These are phyloP conservation scores for Hymenoscyphus repandus DNA, from an alignment of 2,329 filamentous ascomycete species.

Conservation along the genomic window DNA sequence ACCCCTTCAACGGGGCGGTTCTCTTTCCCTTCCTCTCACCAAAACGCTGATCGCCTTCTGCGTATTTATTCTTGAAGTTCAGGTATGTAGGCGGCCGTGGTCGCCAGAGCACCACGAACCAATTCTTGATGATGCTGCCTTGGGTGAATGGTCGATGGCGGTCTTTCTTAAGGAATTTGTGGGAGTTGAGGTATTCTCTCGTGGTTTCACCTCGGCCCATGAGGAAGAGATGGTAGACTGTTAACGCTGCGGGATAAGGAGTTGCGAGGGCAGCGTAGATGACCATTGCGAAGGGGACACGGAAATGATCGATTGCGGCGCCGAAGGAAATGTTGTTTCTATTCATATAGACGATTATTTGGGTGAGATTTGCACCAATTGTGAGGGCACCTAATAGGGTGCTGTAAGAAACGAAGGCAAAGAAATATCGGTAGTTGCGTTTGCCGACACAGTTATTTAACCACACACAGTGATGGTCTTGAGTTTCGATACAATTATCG, in stretches of 20 bases:
- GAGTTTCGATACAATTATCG: slow-evolving; percentile 94
- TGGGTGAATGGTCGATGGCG: slow-evolving; percentile 88
- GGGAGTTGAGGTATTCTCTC: slow-evolving; percentile 89
- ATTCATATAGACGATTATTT: slow-evolving; percentile 68
- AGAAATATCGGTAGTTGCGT: slow-evolving; percentile 97
- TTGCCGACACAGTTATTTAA: slow-evolving; percentile 97
- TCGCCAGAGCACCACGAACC: slow-evolving; percentile 72
- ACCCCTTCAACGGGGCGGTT: slow-evolving; percentile 43
- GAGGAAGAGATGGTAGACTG: slow-evolving; percentile 85
- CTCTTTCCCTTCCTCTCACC: slow-evolving; percentile 51
- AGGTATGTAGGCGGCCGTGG: slow-evolving; percentile 86
- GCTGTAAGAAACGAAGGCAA: slow-evolving; percentile 78
- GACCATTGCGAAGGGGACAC: slow-evolving; percentile 81
- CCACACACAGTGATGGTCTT: slow-evolving; percentile 98
- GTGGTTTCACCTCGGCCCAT: slow-evolving; percentile 91
- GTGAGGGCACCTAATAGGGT: slow-evolving; percentile 74
- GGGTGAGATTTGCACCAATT: slow-evolving; percentile 70
- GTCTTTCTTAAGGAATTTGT: slow-evolving; percentile 91
- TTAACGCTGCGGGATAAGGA: slow-evolving; percentile 77
- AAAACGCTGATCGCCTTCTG: slow-evolving; percentile 80
- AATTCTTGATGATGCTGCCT: slow-evolving; percentile 69
- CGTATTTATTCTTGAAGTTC: slow-evolving; percentile 72
- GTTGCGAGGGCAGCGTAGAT: slow-evolving; percentile 73
- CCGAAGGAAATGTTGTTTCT: slow-evolving; percentile 62
- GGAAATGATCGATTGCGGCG: slow-evolving; percentile 62